Base-by-base conservation (phyloP, 495 filamentous ascomycete species). In the Aspergillus diversus region DNA sequence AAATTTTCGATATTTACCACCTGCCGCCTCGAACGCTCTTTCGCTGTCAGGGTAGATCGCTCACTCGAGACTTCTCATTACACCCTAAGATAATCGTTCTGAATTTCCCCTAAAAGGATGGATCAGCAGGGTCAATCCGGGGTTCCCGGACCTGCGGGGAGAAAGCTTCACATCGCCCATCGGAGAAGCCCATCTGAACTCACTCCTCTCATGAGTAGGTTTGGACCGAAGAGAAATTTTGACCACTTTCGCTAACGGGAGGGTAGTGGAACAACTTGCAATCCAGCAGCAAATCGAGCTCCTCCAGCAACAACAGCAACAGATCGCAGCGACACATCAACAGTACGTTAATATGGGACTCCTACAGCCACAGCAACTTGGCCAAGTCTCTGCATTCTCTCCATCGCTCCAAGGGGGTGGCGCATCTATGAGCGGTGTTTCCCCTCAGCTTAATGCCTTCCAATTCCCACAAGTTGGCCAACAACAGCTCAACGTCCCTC, bases 251-350 rank as follows among this genome's bases (percentile, higher is more conserved):
- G 17, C 60, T 73, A 51, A 67, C 63, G 63, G 9, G 33, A 46
- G 11, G 49, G 55, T 59, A 95, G 92, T 97, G 92, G 95, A 98
- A 84, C 96, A 98, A 89, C 85, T 98, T 68, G 93, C 95, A 71
- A 90, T 99, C 77, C 94, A 97, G 76, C 95, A 98, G 82, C 95
- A 99, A 77, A 97, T 98, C 72, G 93, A 99, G 79, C 83, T 94
- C 77, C 86, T 99, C 67, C 95, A 99, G 79, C 93, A 96, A 74
- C 96, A 98, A 73, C 95, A 99, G 72, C 96, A 98, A 77, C 96
- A 98, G 73, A 96, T 98, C 75, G 90, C 94, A 73, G 91, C 90
- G 58, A 93, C 92, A 56, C 93, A 97, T 67, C 93, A 96, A 76
- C 94, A 98, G 74, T 98, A 97, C 78, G 90, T 96, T 62, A 95